Evolutionary conservation across 257 asterid genomes (phyloP).

Genomic region (Fraxinus pennsylvanica): DNA sequence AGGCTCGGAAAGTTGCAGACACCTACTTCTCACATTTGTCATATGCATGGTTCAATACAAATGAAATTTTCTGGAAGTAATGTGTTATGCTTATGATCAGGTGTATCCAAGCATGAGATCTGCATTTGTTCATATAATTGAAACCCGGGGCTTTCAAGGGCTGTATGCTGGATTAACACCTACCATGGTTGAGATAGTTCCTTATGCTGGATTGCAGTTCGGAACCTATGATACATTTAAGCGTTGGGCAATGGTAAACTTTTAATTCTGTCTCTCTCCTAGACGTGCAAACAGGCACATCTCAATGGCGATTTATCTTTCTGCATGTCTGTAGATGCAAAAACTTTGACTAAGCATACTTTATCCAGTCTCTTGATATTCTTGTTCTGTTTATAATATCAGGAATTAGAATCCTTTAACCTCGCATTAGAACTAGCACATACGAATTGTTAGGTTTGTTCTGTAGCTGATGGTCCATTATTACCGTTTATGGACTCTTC

Average conservation of each 20-base stretch:
- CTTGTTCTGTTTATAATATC: neutral
- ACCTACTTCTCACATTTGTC: neutral
- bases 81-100: slow-evolving; percentile 40
- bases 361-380: neutral
- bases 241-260: slow-evolving; percentile 77
- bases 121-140: slow-evolving; percentile 60
- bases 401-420: neutral
- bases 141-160: slow-evolving; percentile 75
- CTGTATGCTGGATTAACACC: slow-evolving; percentile 89
- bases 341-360: neutral
- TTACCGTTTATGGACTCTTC: neutral
- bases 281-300: neutral
- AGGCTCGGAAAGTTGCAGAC: neutral
- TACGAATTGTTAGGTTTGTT: neutral
- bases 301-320: neutral
- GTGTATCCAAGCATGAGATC: slow-evolving; percentile 89
- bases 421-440: neutral
- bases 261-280: neutral
- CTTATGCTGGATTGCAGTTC: slow-evolving; percentile 93
- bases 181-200: slow-evolving; percentile 79
- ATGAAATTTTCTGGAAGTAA: slow-evolving; percentile 22
- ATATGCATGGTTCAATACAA: neutral
- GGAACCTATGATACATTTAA: slow-evolving; percentile 94
- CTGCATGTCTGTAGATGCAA: neutral
- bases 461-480: neutral